A percentile compares a stretch with the other conserved stretches of the same genome.
phyloP scores from a whole-genome alignment of 2,329 filamentous ascomycete species.

The Chaetomium globosum region DNA sequence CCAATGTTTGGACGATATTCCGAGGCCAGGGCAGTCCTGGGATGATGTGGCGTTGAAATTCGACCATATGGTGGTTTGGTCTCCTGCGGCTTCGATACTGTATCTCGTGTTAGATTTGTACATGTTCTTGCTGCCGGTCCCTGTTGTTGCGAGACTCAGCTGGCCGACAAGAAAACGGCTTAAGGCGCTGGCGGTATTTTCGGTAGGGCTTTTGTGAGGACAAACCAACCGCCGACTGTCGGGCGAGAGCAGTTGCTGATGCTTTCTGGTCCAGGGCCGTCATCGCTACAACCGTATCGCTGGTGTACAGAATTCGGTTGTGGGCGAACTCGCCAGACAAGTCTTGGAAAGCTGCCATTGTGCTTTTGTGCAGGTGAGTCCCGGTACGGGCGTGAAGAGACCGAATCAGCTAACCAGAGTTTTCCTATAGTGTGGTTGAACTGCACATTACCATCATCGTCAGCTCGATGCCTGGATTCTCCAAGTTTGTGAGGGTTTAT shows the following conservation, averaged over 20 bases:
- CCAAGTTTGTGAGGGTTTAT: constrained; percentile 8
- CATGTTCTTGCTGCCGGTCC: background rate
- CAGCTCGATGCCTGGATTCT: constrained; percentile 17
- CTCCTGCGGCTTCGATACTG: background rate
- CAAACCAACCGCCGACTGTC: background rate
- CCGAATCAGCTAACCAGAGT: background rate
- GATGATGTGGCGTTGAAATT: background rate
- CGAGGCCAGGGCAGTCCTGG: background rate
- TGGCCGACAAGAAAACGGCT: background rate
- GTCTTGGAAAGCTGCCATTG: background rate
- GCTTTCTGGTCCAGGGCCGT: background rate
- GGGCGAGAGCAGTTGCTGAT: background rate
- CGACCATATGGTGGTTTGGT: background rate
- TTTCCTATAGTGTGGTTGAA: background rate
- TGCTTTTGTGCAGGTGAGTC: background rate
- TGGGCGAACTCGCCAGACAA: background rate
- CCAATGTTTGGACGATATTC: background rate
- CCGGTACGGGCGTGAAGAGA: background rate
- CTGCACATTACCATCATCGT: constrained; percentile 12
- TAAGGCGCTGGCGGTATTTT: background rate
- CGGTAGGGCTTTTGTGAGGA: background rate
- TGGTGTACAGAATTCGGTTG: background rate
- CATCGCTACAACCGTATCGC: background rate
- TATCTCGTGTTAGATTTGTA: background rate
- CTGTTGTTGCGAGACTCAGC: background rate